Percentiles rank a stretch among this genome's conserved stretches.
Evolutionary conservation across 805 yeast genomes (phyloP).

Genomic region (Pichia nakasei): DNA sequence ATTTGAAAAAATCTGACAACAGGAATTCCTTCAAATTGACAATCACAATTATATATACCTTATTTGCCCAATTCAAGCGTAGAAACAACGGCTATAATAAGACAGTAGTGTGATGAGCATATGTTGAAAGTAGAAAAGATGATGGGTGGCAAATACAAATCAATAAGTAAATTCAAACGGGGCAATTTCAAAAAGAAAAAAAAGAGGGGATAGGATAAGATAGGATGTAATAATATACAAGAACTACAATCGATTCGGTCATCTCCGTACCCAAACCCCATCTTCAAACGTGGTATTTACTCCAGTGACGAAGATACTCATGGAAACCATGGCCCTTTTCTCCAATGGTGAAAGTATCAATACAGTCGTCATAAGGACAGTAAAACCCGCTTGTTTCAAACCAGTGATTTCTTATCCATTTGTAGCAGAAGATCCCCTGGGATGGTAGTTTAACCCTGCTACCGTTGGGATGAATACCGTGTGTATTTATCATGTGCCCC

Average conservation of each 20-base stretch:
- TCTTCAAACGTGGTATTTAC: neutral
- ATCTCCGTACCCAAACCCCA: too few species aligned
- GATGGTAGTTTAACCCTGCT: conserved; percentile 1
- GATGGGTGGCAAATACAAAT: neutral
- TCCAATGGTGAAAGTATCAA: conserved; percentile 5
- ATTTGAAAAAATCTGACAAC: too few species aligned
- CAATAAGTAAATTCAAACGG: neutral
- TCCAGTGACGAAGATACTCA: conserved; percentile 12
- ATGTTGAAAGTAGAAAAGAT: neutral
- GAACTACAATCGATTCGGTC: too few species aligned
- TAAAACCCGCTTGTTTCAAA: conserved; percentile 4
- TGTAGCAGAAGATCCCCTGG: conserved; percentile 2
- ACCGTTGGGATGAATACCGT: conserved; percentile 13
- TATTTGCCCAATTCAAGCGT: too few species aligned
- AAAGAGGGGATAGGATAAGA: neutral
- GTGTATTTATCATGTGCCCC: conserved; percentile 14
- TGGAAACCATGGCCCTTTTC: conserved; percentile 12
- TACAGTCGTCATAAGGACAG: conserved; percentile 8
- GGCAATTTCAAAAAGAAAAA: neutral
- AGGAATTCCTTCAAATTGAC: too few species aligned
- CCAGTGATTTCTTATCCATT: conserved; percentile 11
- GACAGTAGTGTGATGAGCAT: too few species aligned
- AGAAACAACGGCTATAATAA: too few species aligned
- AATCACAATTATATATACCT: too few species aligned
- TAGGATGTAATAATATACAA: too few species aligned